These are phyloP conservation scores for Cercospora beticola DNA, from an alignment of 2,329 filamentous ascomycete genomes.

Conservation along the genomic window DNA sequence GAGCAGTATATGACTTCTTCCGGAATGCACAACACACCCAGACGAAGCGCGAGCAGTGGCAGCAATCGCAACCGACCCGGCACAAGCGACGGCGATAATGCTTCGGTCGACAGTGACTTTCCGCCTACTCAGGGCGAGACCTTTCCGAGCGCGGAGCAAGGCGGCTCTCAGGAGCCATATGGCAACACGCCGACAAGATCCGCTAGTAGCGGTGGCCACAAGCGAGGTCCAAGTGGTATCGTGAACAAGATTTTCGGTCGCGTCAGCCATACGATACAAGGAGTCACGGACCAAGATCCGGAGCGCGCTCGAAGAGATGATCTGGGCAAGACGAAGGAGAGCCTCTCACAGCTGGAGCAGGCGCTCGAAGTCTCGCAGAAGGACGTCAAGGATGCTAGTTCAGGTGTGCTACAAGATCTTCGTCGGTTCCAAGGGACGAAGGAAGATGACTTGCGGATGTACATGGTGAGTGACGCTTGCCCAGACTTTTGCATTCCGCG, in stretches of 20 bases:
- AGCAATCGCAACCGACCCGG: constrained; percentile 38
- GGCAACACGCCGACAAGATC: constrained; percentile 31
- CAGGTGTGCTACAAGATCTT: constrained; percentile 82
- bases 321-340: constrained; percentile 93
- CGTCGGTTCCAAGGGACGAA: constrained; percentile 94
- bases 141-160: constrained; percentile 70
- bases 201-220: constrained; percentile 52
- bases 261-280: constrained; percentile 91
- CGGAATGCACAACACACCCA: constrained; percentile 60
- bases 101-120: constrained; percentile 94
- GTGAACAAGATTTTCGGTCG: constrained; percentile 92
- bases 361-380: constrained; percentile 83
- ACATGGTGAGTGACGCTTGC: constrained; percentile 74
- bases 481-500: background rate
- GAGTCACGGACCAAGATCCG: constrained; percentile 93
- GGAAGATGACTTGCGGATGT: constrained; percentile 86
- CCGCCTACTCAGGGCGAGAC: constrained; percentile 64
- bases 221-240: constrained; percentile 81
- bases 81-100: constrained; percentile 65
- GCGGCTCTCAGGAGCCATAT: constrained; percentile 53
- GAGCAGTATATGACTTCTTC: constrained; percentile 85
- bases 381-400: constrained; percentile 90
- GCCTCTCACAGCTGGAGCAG: constrained; percentile 81
- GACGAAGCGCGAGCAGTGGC: constrained; percentile 57
- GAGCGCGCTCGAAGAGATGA: constrained; percentile 88